phyloP scores from a whole-genome alignment of 176 grass and related monocot species.

The Triticum dicoccoides region DNA sequence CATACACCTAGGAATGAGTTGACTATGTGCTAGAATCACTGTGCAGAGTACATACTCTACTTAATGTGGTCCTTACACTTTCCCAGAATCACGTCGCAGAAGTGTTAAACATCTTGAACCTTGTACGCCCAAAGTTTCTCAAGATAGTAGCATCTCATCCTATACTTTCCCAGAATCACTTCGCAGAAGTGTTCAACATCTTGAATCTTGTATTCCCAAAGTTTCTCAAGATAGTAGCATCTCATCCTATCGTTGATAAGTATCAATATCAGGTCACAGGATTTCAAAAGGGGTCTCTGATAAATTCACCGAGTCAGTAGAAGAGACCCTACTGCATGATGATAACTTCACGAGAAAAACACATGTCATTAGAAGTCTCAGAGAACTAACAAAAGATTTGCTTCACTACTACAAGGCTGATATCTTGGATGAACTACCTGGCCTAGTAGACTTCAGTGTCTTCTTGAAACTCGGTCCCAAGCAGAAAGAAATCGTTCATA shows the following conservation, averaged over 20 bases:
- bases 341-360: conserved; percentile 60
- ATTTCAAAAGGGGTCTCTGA: conserved; percentile 40
- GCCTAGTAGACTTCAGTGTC: conserved; percentile 68
- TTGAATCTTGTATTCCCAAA: conserved; percentile 88
- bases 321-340: conserved; percentile 64
- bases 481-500: conserved; percentile 55
- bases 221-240: conserved; percentile 66
- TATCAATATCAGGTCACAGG: conserved; percentile 51
- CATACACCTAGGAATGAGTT: conserved; percentile 86
- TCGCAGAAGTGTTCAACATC: conserved; percentile 83
- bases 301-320: conserved; percentile 58
- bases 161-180: conserved; percentile 90
- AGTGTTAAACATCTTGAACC: conserved; percentile 91
- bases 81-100: conserved; percentile 86
- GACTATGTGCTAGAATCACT: conserved; percentile 75
- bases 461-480: conserved; percentile 58
- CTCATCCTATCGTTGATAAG: conserved; percentile 58
- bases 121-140: conserved; percentile 91
- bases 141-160: conserved; percentile 40
- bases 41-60: conserved; percentile 74
- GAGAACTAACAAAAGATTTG: conserved; percentile 70
- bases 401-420: conserved; percentile 95
- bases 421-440: conserved; percentile 84
- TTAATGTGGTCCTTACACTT: conserved; percentile 92
- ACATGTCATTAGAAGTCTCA: conserved; percentile 62